Evolutionary conservation across 352 stramenopile genomes (phyloP).

Genomic region (Globisporangium spiculum): DNA sequence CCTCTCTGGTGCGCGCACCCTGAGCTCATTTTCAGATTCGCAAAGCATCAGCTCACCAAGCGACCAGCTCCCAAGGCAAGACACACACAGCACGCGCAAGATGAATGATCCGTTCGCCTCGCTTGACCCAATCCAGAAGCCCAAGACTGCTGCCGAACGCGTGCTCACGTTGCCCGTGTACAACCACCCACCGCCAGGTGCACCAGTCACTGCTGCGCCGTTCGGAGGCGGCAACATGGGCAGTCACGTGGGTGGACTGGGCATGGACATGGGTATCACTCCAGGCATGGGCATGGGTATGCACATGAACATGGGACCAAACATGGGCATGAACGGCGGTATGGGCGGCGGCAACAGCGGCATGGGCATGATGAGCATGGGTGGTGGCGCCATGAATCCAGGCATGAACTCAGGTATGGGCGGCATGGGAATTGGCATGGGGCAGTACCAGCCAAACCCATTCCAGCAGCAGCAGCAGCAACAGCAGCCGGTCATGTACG

Average conservation of each 20-base stretch:
- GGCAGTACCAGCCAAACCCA: constrained; percentile 27
- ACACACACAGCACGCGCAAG: background rate
- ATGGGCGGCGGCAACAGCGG: constrained; percentile 22
- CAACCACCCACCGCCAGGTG: constrained; percentile 20
- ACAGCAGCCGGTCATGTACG: constrained; percentile 61
- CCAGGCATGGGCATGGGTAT: constrained; percentile 22
- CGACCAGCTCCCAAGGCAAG: background rate
- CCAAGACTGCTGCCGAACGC: constrained; percentile 51
- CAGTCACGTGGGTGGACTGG: constrained; percentile 8
- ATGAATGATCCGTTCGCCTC: constrained; percentile 79
- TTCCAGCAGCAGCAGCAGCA: constrained; percentile 36
- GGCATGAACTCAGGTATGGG: constrained; percentile 27
- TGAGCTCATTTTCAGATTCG: constrained; percentile 6
- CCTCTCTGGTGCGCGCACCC: background rate
- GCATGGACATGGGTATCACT: constrained; percentile 13
- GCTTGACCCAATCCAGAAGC: constrained; percentile 72
- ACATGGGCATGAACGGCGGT: constrained; percentile 22
- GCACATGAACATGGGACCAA: constrained; percentile 22
- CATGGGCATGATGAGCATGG: constrained; percentile 24
- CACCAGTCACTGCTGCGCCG: constrained; percentile 31
- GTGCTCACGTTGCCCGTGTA: constrained; percentile 19
- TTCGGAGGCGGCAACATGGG: constrained; percentile 26
- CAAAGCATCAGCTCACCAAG: background rate
- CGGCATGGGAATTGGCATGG: constrained; percentile 24
- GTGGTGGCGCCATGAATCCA: constrained; percentile 7